These are phyloP conservation scores for Clonostachys rhizophaga DNA, from an alignment of 2,329 filamentous ascomycete species.

Conservation along the genomic window DNA sequence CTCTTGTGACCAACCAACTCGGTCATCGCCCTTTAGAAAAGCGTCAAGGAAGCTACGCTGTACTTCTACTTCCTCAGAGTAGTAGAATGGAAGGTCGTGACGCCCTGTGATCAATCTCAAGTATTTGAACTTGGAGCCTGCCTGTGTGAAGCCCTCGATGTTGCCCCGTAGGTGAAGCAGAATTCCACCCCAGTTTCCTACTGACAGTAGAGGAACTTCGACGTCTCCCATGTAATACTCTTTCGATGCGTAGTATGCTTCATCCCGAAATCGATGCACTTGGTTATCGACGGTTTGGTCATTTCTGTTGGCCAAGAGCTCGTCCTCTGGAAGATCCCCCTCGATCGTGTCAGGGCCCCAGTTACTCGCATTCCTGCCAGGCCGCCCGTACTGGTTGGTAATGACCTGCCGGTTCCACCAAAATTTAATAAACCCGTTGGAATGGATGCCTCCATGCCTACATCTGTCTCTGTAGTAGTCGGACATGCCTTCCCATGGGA, in stretches of 20 bases:
- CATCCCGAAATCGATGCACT: conserved; percentile 52
- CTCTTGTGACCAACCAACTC: conserved; percentile 44
- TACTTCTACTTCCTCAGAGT: conserved; percentile 61
- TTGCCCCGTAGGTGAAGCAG: conserved; percentile 66
- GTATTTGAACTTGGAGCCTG: conserved; percentile 64
- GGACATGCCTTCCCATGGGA: conserved; percentile 48
- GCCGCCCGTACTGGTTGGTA: conserved; percentile 62
- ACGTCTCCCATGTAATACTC: conserved; percentile 64
- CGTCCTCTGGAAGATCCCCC: conserved; percentile 49
- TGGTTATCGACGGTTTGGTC: conserved; percentile 42
- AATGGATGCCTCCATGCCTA: conserved; percentile 57
- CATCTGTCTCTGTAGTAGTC: conserved; percentile 53
- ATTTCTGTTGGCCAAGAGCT: conserved; percentile 38
- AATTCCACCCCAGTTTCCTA: conserved; percentile 53
- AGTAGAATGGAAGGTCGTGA: conserved; percentile 71
- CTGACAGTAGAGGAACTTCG: conserved; percentile 60
- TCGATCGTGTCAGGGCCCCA: conserved; percentile 55
- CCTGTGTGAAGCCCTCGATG: conserved; percentile 53
- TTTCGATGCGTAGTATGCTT: conserved; percentile 59
- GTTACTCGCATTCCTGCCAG: conserved; percentile 40
- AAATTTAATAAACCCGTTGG: conserved; percentile 34
- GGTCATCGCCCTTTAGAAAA: conserved; percentile 65
- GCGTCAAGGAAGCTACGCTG: conserved; percentile 66
- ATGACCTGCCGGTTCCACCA: conserved; percentile 57
- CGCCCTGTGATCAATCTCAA: conserved; percentile 65